These are phyloP conservation scores for Plasmodium adleri DNA, from an alignment of 169 alveolate species.

Conservation along the genomic window DNA sequence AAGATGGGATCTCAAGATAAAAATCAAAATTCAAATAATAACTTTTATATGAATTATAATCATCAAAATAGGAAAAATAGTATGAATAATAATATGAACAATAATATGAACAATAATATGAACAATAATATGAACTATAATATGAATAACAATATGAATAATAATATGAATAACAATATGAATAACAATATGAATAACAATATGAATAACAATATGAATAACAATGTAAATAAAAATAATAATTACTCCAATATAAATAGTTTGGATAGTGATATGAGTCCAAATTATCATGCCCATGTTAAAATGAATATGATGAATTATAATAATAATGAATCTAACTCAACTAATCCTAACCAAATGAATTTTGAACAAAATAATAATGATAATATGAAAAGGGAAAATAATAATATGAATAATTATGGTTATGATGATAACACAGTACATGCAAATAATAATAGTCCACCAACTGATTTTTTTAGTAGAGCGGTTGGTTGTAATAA, in stretches of 20 bases:
- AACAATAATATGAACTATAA: neutral
- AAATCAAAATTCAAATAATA: neutral
- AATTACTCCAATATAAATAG: conserved; percentile 2
- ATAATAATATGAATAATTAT: conserved; percentile 14
- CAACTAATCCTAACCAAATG: conserved; percentile 10
- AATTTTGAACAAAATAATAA: conserved; percentile 3
- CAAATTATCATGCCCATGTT: neutral
- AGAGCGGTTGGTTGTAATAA: neutral
- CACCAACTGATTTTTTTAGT: conserved; percentile 15
- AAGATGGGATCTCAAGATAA: neutral
- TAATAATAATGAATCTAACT: conserved; percentile 5
- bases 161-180: neutral
- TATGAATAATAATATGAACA: neutral
- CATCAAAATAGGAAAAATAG: neutral
- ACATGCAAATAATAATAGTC: conserved; percentile 29
- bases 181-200: neutral
- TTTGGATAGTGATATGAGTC: neutral
- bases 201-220: neutral
- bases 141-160: neutral
- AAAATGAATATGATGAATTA: conserved; percentile 8
- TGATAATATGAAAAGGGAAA: conserved; percentile 56
- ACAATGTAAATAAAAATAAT: neutral
- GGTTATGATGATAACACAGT: conserved; percentile 3
- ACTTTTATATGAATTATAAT: neutral
- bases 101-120: neutral